Percentiles rank a stretch among this genome's conserved stretches.
phyloP scores from a whole-genome alignment of 371 early-diverging fungal genomes.

The Umbelopsis sp. region DNA sequence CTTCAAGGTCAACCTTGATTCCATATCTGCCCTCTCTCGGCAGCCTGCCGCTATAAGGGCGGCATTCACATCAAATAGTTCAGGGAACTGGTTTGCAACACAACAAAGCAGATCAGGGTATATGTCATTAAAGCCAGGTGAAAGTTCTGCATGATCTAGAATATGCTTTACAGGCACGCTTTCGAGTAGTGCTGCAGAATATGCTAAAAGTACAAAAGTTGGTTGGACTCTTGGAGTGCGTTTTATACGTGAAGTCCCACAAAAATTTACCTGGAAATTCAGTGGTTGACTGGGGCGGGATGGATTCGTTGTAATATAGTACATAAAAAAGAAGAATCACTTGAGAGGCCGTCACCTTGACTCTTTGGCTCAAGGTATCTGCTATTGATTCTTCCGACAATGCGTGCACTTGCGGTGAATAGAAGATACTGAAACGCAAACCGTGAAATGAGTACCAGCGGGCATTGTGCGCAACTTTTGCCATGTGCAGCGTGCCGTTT shows the following conservation, averaged over 20 bases:
- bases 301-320: conserved; percentile 41
- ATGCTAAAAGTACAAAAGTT: conserved; percentile 25
- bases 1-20: not conserved
- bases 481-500: not conserved
- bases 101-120: conserved; percentile 48
- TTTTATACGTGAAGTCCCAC: not conserved
- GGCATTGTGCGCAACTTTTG: no score
- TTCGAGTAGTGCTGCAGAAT: conserved; percentile 37
- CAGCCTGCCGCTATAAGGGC: not conserved
- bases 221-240: not conserved
- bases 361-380: conserved; percentile 31
- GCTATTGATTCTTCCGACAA: conserved; percentile 32
- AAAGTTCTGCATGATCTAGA: conserved; percentile 42
- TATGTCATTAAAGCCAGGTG: conserved; percentile 39
- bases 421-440: not conserved
- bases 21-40: not conserved
- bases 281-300: conserved; percentile 10
- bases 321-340: conserved; percentile 46
- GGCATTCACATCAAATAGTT: conserved; percentile 47
- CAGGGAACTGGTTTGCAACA: conserved; percentile 50
- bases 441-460: not conserved
- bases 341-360: conserved; percentile 38
- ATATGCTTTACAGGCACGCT: conserved; percentile 47
- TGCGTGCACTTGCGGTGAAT: not conserved
- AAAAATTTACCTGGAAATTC: not conserved